These are phyloP conservation scores for Claviceps capensis DNA, from an alignment of 2,329 filamentous ascomycete species.

Conservation along the genomic window DNA sequence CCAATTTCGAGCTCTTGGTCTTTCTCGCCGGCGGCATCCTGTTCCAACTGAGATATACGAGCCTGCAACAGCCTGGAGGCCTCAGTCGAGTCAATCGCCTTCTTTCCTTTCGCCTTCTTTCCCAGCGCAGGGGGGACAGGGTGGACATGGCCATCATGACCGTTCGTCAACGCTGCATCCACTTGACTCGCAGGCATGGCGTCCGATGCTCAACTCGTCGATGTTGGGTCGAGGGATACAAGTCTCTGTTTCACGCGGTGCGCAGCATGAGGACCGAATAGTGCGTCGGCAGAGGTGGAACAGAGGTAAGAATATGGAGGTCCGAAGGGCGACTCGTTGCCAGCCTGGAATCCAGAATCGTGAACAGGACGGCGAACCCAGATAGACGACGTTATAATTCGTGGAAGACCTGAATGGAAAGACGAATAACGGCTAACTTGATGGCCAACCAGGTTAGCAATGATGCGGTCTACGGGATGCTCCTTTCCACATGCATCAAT, in stretches of 20 bases:
- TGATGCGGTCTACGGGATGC: background rate
- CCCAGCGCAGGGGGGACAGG: conserved; percentile 25
- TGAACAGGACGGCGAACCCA: background rate
- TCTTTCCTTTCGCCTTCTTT: conserved; percentile 82
- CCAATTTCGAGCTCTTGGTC: conserved; percentile 94
- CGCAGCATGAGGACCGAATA: background rate
- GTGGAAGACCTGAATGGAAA: background rate
- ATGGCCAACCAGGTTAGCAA: conserved; percentile 5
- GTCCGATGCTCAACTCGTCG: conserved; percentile 10
- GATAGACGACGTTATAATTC: background rate
- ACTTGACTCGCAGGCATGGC: conserved; percentile 27
- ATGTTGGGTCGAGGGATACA: conserved; percentile 2
- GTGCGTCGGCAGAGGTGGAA: background rate
- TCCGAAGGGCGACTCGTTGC: background rate
- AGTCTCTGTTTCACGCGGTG: conserved; percentile 7
- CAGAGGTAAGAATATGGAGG: background rate
- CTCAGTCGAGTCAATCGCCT: conserved; percentile 71
- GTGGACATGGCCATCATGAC: conserved; percentile 25
- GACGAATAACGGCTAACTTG: background rate
- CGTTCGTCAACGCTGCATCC: conserved; percentile 29
- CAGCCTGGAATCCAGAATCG: background rate
- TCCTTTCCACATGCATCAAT: background rate
- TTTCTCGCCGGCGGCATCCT: conserved; percentile 84
- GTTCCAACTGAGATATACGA: conserved; percentile 89
- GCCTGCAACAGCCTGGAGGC: conserved; percentile 83